Conservation (phyloP, 768 basidiomycete genomes). For the Boletus speciosus region DNA sequence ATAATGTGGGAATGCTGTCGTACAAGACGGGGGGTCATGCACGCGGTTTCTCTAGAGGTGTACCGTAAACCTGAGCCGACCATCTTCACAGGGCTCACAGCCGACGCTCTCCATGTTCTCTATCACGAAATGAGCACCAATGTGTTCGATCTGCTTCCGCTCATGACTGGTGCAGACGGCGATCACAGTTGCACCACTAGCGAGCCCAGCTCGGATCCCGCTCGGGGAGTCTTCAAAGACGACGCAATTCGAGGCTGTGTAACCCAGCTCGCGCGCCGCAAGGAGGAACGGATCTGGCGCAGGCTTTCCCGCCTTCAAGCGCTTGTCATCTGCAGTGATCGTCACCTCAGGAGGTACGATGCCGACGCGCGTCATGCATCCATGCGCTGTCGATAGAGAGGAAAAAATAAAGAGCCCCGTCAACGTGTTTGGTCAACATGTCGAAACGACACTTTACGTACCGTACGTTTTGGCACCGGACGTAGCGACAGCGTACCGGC, state of each 20-base stretch:
- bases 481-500: slow-evolving; percentile 69
- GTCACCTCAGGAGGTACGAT: slow-evolving; percentile 65
- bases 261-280: slow-evolving; percentile 56
- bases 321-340: slow-evolving; percentile 74
- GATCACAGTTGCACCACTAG: slow-evolving; percentile 68
- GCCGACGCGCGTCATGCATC: slow-evolving; percentile 69
- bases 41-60: slow-evolving; percentile 9
- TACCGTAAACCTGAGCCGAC: slow-evolving; percentile 44
- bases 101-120: slow-evolving; percentile 51
- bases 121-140: slow-evolving; percentile 55
- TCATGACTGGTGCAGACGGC: slow-evolving; percentile 74
- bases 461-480: slow-evolving; percentile 71
- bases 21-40: background rate
- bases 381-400: slow-evolving; percentile 40
- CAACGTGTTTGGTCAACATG: background rate
- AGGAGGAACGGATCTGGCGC: slow-evolving; percentile 64
- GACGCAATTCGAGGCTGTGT: slow-evolving; percentile 56
- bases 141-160: slow-evolving; percentile 49
- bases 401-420: background rate
- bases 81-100: slow-evolving; percentile 40
- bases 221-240: slow-evolving; percentile 75
- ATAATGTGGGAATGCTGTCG: background rate
- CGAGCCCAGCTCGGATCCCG: slow-evolving; percentile 66
- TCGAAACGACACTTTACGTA: slow-evolving; percentile 28
- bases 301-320: slow-evolving; percentile 63